Evolutionary conservation across 306 rosid species (phyloP).

Genomic region (Lagenaria siceraria): DNA sequence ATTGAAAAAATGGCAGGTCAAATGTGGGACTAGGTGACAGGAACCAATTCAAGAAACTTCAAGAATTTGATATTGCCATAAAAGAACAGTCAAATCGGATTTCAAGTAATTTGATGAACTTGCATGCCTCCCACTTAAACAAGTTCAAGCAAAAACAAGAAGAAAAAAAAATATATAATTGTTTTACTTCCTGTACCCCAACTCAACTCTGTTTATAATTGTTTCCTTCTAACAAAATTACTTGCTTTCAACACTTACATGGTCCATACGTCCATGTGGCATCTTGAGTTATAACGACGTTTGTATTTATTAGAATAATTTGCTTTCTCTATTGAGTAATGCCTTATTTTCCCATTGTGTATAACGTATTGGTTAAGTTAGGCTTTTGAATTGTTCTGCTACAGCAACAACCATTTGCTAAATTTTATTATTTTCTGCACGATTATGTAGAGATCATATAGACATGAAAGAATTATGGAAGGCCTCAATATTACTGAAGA

Average conservation of each 20-base stretch:
- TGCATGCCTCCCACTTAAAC: not conserved
- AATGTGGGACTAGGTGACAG: not conserved
- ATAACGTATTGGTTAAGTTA: not conserved
- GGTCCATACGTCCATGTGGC: not conserved
- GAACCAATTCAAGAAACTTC: not conserved
- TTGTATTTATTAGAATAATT: not conserved
- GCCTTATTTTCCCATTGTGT: not conserved
- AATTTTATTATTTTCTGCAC: not conserved
- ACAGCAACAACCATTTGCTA: not conserved
- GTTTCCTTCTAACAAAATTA: not conserved
- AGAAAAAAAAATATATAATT: not conserved
- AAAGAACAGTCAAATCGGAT: not conserved
- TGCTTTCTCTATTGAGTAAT: not conserved
- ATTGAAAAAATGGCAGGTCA: not conserved
- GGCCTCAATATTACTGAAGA: slow-evolving; percentile 66
- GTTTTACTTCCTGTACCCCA: not conserved
- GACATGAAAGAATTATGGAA: slow-evolving; percentile 49
- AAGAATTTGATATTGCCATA: not conserved
- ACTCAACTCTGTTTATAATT: not conserved
- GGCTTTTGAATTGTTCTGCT: not conserved
- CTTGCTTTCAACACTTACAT: not conserved
- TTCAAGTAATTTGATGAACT: not conserved
- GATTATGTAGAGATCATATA: slow-evolving; percentile 37
- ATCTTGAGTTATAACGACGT: not conserved
- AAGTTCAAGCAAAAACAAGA: not conserved